phyloP scores from a whole-genome alignment of 129 eudicot species.

The Daucus carota region DNA sequence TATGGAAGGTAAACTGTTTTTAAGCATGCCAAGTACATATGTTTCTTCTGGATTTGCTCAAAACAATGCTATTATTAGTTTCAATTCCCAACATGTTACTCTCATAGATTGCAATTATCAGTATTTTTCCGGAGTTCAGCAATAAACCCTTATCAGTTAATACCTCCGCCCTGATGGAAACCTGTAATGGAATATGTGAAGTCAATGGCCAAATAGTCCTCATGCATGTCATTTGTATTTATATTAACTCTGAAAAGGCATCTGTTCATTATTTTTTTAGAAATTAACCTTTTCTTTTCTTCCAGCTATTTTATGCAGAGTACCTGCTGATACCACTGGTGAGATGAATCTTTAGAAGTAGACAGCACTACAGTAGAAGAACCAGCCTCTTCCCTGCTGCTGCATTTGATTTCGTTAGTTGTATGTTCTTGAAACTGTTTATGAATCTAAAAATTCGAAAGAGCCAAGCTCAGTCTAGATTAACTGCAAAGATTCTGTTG shows the following conservation, averaged over 20 bases:
- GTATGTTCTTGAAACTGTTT: too few species aligned
- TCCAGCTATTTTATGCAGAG: conserved; percentile 96
- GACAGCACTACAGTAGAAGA: not conserved
- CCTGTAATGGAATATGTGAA: not conserved
- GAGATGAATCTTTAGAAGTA: conserved; percentile 34
- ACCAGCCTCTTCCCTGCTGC: not conserved
- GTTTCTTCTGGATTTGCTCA: not conserved
- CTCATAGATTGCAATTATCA: not conserved
- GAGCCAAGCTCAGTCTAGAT: not conserved
- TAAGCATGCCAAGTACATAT: not conserved
- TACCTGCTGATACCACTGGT: conserved; percentile 91
- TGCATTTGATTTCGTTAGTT: not conserved
- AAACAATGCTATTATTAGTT: not conserved
- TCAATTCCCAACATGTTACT: not conserved
- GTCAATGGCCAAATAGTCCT: not conserved
- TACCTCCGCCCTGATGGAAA: not conserved
- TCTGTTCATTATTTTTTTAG: not conserved
- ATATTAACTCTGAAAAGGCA: not conserved
- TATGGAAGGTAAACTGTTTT: conserved; percentile 75
- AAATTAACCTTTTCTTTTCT: not conserved
- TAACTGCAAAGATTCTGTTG: not conserved
- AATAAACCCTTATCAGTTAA: too few species aligned
- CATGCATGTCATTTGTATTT: not conserved
- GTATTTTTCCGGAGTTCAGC: not conserved
- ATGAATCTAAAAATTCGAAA: not conserved